Percentiles rank a stretch among this genome's conserved stretches.
These are phyloP conservation scores for Pinus albicaulis DNA, from an alignment of 75 land plant species.

Conservation along the genomic window DNA sequence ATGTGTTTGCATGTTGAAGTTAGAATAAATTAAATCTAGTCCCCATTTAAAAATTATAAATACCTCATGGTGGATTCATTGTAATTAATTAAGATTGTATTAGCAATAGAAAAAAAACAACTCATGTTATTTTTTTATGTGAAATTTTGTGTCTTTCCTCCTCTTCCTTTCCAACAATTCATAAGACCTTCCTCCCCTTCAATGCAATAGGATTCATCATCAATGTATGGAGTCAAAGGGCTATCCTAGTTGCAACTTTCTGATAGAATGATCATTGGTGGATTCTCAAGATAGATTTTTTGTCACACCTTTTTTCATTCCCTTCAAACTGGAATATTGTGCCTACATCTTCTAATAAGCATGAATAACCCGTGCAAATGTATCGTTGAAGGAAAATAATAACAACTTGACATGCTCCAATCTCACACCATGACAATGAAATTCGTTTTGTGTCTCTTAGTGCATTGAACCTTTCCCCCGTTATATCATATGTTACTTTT, in stretches of 20 bases:
- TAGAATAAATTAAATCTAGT: too few species aligned
- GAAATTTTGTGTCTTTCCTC: too few species aligned
- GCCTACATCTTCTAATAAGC: constrained; percentile 89
- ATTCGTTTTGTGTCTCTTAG: constrained; percentile 54
- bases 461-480: constrained; percentile 37
- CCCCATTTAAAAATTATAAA: too few species aligned
- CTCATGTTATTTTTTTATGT: too few species aligned
- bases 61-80: too few species aligned
- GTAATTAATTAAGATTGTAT: too few species aligned
- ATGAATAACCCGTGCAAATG: constrained; percentile 56
- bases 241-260: constrained; percentile 79
- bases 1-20: too few species aligned
- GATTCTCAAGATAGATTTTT: constrained; percentile 46
- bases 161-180: too few species aligned
- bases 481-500: constrained; percentile 69
- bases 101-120: too few species aligned
- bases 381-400: constrained; percentile 48
- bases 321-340: constrained; percentile 63
- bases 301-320: constrained; percentile 19
- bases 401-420: constrained; percentile 60
- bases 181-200: constrained; percentile 71
- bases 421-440: constrained; percentile 62
- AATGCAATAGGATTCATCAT: constrained; percentile 82
- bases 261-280: constrained; percentile 80
- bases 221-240: constrained; percentile 85